Base-by-base conservation (phyloP, 179 eudicot genomes). In the Corrigiola litoralis region DNA sequence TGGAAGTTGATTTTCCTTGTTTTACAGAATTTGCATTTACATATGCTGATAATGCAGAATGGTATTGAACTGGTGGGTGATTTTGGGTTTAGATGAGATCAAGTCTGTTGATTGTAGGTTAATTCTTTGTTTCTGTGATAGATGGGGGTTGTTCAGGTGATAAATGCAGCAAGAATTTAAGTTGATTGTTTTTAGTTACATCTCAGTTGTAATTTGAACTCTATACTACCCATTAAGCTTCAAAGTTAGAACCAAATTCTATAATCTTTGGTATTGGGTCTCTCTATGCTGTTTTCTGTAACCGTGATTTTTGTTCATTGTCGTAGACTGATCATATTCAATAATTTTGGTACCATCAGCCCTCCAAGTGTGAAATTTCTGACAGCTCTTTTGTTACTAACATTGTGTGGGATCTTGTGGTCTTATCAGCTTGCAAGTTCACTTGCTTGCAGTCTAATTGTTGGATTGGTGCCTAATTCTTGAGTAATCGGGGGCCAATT, bases 11-110 rank as follows among this genome's bases (percentile, higher is more conserved):
- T 7, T 23, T 38, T n/a, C 8, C 38, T 6, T 46, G 37, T 36
- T 6, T n/a, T 14, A 11, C 4, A 17, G 58, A 47, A 8, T 58
- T 44, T 31, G 66, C 5, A 34, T 18, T n/a, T 53, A 29, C 50
- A 25, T 41, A 5, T 61, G 17, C 18, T 51, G n/a, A 33, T 21
- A 57, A 27, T 46, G 37, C 27, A 46, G 48, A 71, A 56, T 63
- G 41, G 25, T 25, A 18, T 47, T 0, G 6, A 55, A 25, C 0
- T 57, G 58, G 44, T 48, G 16, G 25, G 24, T 2, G 20, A 17
- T 12, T 17, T 4, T 18, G 24, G 23, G 29, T 1, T 1, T 49
- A 44, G 25, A 58, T 48, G 47, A 71, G 70, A 50, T 72, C 55
- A 50, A 24, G 59, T 27, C 36, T 49, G 38, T 38, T 49, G 28